phyloP scores from a whole-genome alignment of 345 rosid genomes.

The Microcos paniculata region DNA sequence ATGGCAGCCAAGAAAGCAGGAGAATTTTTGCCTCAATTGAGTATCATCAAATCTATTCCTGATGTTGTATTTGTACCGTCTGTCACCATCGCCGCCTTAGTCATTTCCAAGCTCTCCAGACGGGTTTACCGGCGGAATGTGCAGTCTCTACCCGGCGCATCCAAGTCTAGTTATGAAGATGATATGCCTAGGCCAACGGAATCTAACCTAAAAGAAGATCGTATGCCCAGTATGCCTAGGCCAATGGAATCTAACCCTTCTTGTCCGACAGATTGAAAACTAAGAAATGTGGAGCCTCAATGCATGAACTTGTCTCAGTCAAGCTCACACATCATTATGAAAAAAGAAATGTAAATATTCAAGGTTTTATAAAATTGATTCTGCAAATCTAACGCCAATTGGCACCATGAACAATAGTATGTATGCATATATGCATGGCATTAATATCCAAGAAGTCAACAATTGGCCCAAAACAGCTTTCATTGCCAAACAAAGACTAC shows the following conservation, averaged over 20 bases:
- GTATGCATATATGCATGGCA: not conserved
- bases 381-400: not conserved
- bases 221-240: too few relatives aligned
- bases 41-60: slow-evolving; percentile 58
- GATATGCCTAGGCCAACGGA: not conserved
- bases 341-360: not conserved
- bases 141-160: not conserved
- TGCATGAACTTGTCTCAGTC: not conserved
- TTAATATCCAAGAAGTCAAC: not conserved
- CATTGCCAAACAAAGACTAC: too few relatives aligned
- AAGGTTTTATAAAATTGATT: not conserved
- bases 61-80: slow-evolving; percentile 84
- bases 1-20: slow-evolving; percentile 89
- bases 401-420: not conserved
- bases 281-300: not conserved
- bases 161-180: not conserved
- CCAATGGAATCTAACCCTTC: not conserved
- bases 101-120: slow-evolving; percentile 68
- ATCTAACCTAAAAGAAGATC: too few relatives aligned
- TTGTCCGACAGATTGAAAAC: not conserved
- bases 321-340: not conserved
- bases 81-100: slow-evolving; percentile 51
- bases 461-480: not conserved
- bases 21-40: slow-evolving; percentile 73
- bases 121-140: slow-evolving; percentile 41